Evolutionary conservation across 1,284 basidiomycete genomes (phyloP), one percentile per base, ranked within the genome.

Genomic region (Sphagnurus paluster): DNA sequence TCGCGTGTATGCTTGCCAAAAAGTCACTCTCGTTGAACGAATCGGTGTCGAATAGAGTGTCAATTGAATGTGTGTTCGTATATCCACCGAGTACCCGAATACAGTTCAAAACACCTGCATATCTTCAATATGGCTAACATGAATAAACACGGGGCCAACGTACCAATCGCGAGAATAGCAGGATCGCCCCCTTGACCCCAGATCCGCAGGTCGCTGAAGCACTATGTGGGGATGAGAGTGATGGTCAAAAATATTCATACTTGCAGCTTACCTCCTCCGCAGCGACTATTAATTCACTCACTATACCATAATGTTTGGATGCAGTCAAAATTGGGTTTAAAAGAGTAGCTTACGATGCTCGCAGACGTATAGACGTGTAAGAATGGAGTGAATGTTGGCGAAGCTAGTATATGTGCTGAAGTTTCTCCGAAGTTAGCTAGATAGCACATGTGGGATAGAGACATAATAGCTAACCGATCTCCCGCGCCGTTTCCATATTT

Each of bases 401-500:
- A 84, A 79, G 44, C 74, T 75, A 1, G 79, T 79, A 60, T 81
- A 84, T 13, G 83, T 70, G 24, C 83, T 84, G 41, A 9, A 3
- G n/a, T 33, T 4, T 17, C 30, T 29, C 10, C 11, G 11, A 23
- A 20, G 33, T 46, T 37, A 25, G 42, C 36, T 32, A 40, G 23
- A 21, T 17, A 29, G 20, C 21, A 13, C 19, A 8, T 34, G 3
- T 7, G 14, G 10, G 20, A 9, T 50, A 5, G 10, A 36, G 13
- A 8, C n/a, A 16, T 26, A 9, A 24, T 36, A n/a, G 39, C 65
- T 48, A 49, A 83, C 80, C 80, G 73, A 58, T 87, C 84, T 23
- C 84, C 84, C 19, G 83, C 79, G 47, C 80, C 81, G 41, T 79
- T 73, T 1, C 83, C 84, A 53, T 79, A 80, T 56, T 82, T 79